phyloP scores from a whole-genome alignment of 1,139 yeast genomes.

The Suhomyces anneliseae region DNA sequence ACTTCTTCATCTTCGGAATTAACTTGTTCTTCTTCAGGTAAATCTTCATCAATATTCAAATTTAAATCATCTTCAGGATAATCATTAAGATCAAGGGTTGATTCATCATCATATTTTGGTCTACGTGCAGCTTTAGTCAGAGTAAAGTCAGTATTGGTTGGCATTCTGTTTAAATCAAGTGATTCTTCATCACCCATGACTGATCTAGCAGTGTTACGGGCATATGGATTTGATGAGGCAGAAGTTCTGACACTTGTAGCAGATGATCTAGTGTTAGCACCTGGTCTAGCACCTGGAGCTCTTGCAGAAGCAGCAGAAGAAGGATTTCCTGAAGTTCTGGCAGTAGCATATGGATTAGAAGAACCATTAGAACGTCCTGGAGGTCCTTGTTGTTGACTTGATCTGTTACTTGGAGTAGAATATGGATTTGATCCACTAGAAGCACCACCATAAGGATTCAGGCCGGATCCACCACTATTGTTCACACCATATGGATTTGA shows the following conservation, averaged over 20 bases:
- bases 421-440: background rate
- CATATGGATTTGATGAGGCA: slow-evolving; percentile 9
- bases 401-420: background rate
- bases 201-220: slow-evolving; percentile 6
- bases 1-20: slow-evolving; percentile 80
- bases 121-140: slow-evolving; percentile 28
- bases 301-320: background rate
- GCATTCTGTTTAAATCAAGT: slow-evolving; percentile 44
- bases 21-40: slow-evolving; percentile 47
- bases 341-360: slow-evolving; percentile 15
- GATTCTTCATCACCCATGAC: slow-evolving; percentile 31
- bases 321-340: background rate
- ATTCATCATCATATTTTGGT: slow-evolving; percentile 23
- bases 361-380: background rate
- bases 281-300: slow-evolving; percentile 1
- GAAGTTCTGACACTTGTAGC: slow-evolving; percentile 3
- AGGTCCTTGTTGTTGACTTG: background rate
- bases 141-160: slow-evolving; percentile 35
- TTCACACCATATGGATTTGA: slow-evolving; percentile 6
- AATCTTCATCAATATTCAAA: slow-evolving; percentile 36
- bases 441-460: slow-evolving; percentile 26
- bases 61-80: slow-evolving; percentile 45
- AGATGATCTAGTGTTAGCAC: background rate
- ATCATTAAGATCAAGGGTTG: slow-evolving; percentile 37
- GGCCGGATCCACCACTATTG: background rate